Evolutionary conservation across 176 grass and related monocot species (phyloP).

Genomic region (Oryza punctata): DNA sequence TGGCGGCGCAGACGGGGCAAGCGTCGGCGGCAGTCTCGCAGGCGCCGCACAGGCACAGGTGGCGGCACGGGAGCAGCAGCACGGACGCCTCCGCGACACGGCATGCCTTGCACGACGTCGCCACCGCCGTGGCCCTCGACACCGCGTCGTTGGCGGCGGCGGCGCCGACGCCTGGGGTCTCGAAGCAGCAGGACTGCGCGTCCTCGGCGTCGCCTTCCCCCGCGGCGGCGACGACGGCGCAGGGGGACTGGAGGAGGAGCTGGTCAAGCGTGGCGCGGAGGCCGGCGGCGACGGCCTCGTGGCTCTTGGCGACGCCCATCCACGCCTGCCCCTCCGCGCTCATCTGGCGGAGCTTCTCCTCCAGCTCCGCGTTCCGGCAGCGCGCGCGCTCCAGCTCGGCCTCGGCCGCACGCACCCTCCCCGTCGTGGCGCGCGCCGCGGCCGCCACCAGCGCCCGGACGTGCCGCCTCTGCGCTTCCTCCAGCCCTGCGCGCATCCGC

Average conservation of each 20-base stretch:
- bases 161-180: neutral
- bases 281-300: conserved; percentile 45
- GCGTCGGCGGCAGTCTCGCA: conserved; percentile 34
- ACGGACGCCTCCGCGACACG: conserved; percentile 40
- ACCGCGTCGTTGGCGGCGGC: neutral
- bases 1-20: conserved; percentile 51
- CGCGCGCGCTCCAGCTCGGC: conserved; percentile 44
- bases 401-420: conserved; percentile 31
- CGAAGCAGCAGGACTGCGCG: conserved; percentile 46
- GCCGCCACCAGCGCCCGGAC: conserved; percentile 25
- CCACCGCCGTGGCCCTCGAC: too few relatives aligned
- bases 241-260: conserved; percentile 17
- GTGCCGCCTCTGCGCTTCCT: conserved; percentile 41
- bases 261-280: conserved; percentile 56
- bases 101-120: conserved; percentile 44
- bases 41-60: conserved; percentile 57
- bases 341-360: conserved; percentile 44
- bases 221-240: neutral
- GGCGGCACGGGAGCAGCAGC: conserved; percentile 62
- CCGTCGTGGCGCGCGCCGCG: neutral
- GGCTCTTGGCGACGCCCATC: conserved; percentile 47
- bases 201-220: neutral
- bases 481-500: conserved; percentile 35
- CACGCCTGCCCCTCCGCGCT: conserved; percentile 59
- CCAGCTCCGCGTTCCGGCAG: conserved; percentile 52